Percentiles rank a stretch among this genome's conserved stretches.
These are phyloP conservation scores for Vachellia collinsii DNA, from an alignment of 306 rosid genomes.

Conservation along the genomic window DNA sequence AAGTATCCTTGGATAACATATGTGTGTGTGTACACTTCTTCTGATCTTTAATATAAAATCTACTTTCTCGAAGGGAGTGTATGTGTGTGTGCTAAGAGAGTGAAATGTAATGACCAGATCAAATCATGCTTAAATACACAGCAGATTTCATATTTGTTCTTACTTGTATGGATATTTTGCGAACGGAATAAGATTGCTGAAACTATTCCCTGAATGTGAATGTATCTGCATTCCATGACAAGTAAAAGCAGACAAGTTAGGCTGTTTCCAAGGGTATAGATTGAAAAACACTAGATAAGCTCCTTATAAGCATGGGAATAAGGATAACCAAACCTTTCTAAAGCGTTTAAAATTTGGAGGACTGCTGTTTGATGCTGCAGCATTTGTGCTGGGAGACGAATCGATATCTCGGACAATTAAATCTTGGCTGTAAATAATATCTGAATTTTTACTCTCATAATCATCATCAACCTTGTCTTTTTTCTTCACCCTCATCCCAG, in stretches of 20 bases:
- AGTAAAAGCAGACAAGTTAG: constrained; percentile 32
- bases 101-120: constrained; percentile 26
- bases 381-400: constrained; percentile 20
- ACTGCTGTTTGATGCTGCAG: constrained; percentile 49
- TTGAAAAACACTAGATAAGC: constrained; percentile 24
- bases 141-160: constrained; percentile 37
- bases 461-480: constrained; percentile 58
- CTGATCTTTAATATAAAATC: no score
- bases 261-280: background rate
- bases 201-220: constrained; percentile 79
- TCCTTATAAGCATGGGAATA: constrained; percentile 18
- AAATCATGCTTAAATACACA: constrained; percentile 20
- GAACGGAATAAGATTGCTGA: constrained; percentile 73
- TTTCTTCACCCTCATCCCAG: constrained; percentile 41
- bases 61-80: no score
- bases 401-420: constrained; percentile 64
- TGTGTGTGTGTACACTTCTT: no score
- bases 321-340: constrained; percentile 65
- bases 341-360: constrained; percentile 72
- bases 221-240: constrained; percentile 60
- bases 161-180: constrained; percentile 81
- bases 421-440: constrained; percentile 53
- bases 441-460: constrained; percentile 52
- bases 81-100: background rate
- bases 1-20: no score